These are phyloP conservation scores for Pseudocercospora macadamiae DNA, from an alignment of 2,329 filamentous ascomycete genomes.

Conservation along the genomic window DNA sequence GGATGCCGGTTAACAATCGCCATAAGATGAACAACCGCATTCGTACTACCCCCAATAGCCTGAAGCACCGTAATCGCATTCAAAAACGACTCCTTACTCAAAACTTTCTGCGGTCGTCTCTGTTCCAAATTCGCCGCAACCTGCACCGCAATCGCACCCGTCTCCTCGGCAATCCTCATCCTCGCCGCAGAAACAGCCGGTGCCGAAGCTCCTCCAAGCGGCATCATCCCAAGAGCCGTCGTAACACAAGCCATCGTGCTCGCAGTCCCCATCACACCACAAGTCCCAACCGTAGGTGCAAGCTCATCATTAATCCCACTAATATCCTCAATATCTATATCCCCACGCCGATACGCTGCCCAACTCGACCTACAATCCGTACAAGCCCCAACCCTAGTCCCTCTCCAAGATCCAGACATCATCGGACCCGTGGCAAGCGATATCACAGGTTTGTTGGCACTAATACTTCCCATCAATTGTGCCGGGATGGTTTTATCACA, in stretches of 20 bases:
- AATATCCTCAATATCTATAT: slow-evolving; percentile 73
- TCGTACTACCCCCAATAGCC: slow-evolving; percentile 50
- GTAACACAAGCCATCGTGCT: slow-evolving; percentile 61
- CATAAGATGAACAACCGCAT: slow-evolving; percentile 49
- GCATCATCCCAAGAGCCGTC: slow-evolving; percentile 57
- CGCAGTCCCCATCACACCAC: slow-evolving; percentile 62
- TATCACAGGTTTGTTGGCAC: slow-evolving; percentile 71
- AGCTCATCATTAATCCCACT: slow-evolving; percentile 71
- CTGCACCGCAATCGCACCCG: slow-evolving; percentile 53
- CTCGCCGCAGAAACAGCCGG: slow-evolving; percentile 57
- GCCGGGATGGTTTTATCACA: slow-evolving; percentile 77
- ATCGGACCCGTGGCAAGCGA: slow-evolving; percentile 73
- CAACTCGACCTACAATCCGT: slow-evolving; percentile 76
- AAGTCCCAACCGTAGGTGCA: slow-evolving; percentile 65
- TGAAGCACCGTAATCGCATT: slow-evolving; percentile 52
- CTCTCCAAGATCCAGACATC: slow-evolving; percentile 71
- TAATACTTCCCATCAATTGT: slow-evolving; percentile 75
- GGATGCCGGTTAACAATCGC: slow-evolving; percentile 56
- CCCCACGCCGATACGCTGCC: slow-evolving; percentile 67
- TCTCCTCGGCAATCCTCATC: slow-evolving; percentile 58
- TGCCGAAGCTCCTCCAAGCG: slow-evolving; percentile 55
- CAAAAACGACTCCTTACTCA: slow-evolving; percentile 52
- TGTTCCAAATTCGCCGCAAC: slow-evolving; percentile 41
- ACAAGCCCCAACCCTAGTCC: slow-evolving; percentile 69
- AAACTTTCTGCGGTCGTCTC: slow-evolving; percentile 48